Conservation (phyloP, 164 flowering plant species). For the Aristolochia fimbriata region DNA sequence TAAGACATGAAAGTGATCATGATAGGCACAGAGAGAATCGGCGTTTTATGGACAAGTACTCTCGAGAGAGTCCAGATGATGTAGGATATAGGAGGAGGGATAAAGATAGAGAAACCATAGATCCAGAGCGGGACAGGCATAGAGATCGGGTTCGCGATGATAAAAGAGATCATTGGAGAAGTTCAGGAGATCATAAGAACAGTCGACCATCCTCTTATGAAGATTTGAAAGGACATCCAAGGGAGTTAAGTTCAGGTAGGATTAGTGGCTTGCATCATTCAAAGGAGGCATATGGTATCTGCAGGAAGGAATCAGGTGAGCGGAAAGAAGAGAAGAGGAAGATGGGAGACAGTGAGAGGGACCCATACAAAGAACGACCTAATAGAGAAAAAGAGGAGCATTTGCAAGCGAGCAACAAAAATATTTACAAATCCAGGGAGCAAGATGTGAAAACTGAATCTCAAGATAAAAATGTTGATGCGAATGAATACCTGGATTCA, state of each 20-base stretch:
- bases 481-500: constrained; percentile 25
- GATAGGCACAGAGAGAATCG: constrained; percentile 36
- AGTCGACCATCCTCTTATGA: constrained; percentile 22
- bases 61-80: constrained; percentile 42
- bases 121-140: constrained; percentile 25
- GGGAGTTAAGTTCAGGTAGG: constrained; percentile 24
- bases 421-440: constrained; percentile 6
- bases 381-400: constrained; percentile 20
- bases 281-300: constrained; percentile 29
- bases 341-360: constrained; percentile 24
- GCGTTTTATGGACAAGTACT: constrained; percentile 30
- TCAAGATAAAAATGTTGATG: constrained; percentile 19
- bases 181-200: constrained; percentile 33
- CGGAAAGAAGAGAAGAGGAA: constrained; percentile 31
- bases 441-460: constrained; percentile 4
- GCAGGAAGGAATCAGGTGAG: constrained; percentile 25
- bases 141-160: constrained; percentile 33
- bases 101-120: constrained; percentile 28
- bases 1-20: constrained; percentile 34
- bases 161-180: constrained; percentile 27
- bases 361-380: constrained; percentile 21
- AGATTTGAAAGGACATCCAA: constrained; percentile 24
- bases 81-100: constrained; percentile 36
- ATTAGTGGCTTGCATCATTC: constrained; percentile 17
- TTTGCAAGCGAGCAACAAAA: not conserved